A percentile compares a stretch with the other conserved stretches of the same genome.
Conservation (phyloP, 2,329 filamentous ascomycete genomes). For the Clarireedia paspali region DNA sequence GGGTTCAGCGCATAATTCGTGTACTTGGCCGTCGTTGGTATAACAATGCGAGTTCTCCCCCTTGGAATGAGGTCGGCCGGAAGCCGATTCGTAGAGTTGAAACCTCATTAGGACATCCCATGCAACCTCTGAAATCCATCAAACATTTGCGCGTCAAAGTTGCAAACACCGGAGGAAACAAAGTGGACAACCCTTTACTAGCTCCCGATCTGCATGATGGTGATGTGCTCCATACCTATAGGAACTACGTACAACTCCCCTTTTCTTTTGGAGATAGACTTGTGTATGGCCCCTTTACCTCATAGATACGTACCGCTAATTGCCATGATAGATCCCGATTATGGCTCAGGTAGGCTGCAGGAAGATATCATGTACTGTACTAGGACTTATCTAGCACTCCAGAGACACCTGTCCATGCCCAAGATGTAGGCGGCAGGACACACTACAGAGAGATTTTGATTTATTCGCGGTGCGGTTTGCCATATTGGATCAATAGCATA, state of each 20-base stretch:
- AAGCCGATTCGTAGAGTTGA: no score
- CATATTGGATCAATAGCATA: neutral
- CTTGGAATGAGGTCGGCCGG: no score
- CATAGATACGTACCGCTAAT: neutral
- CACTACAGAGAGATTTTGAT: constrained; percentile 60
- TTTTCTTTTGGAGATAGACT: neutral
- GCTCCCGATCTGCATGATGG: neutral
- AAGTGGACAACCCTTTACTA: neutral
- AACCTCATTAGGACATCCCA: no score
- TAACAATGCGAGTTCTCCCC: neutral
- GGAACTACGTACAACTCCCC: neutral
- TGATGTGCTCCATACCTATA: neutral
- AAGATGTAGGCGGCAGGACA: constrained; percentile 60
- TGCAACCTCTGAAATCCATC: no score
- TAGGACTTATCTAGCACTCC: constrained; percentile 8
- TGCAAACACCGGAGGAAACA: neutral
- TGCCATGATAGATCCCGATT: constrained; percentile 31
- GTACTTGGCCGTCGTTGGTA: neutral
- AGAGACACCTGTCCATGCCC: constrained; percentile 66
- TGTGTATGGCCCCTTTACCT: neutral
- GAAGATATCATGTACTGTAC: neutral
- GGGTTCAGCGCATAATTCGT: neutral
- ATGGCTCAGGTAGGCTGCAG: constrained; percentile 31
- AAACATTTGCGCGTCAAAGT: neutral
- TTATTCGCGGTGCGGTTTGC: constrained; percentile 43